Evolutionary conservation across 2,329 filamentous ascomycete genomes (phyloP), one percentile per base, ranked within the genome.

Genomic region (Sphaceloma murrayae): DNA sequence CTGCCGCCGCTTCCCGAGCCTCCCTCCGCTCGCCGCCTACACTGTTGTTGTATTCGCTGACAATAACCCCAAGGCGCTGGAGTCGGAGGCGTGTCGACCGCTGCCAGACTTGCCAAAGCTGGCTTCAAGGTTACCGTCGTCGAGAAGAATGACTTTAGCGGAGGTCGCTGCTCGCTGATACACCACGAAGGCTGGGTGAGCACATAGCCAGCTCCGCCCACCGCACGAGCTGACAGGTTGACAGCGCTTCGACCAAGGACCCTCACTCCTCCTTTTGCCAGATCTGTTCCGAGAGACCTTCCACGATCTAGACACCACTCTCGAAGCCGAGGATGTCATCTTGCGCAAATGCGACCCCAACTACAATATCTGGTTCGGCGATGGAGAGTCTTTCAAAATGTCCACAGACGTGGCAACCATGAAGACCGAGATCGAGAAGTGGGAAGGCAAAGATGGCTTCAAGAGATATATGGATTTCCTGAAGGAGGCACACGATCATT

Each of bases 121-220:
- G 82, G 82, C 29, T 78, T 80, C 58, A 59, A 70, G 24, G 82
- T 86, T n/a, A 85, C 80, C 0, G 78, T 86, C 1, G 63, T 86
- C n/a, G 82, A 87, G 61, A 85, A 85, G 67, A 85, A 86, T 56
- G 65, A 66, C 46, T 83, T 82, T 58, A 79, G 77, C 0, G 82
- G 82, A 34, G 82, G 82, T 3, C 69, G 82, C 45, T 86, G 81
- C 62, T 81, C 75, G 33, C 62, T 85, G 18, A 70, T 85, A 27
- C 65, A 74, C 43, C 65, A 74, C 47, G 63, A 74, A 36, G 77
- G 74, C 45, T 77, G 75, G 48, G 48, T 50, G 31, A 16, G 46
- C 43, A 18, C 4, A 13, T 17, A 5, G 13, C 18, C 26, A 14
- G 29, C 5, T 19, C 8, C 19, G 16, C 27, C 10, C 17, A 18